Percentiles rank a stretch among this genome's conserved stretches.
phyloP scores from a whole-genome alignment of 1,139 yeast species.

The Magnusiomyces magnusii region DNA sequence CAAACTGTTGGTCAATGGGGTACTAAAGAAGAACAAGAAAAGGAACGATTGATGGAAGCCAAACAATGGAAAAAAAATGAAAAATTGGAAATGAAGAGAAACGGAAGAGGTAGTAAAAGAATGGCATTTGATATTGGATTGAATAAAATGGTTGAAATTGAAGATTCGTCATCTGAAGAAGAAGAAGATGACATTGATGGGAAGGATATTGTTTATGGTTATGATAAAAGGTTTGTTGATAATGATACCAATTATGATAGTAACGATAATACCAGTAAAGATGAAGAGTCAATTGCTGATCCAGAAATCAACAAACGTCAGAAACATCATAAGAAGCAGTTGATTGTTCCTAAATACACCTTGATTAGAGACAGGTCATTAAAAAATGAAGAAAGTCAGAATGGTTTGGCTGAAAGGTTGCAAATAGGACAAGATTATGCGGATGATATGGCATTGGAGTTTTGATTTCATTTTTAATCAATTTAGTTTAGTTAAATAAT shows the following conservation, averaged over 20 bases:
- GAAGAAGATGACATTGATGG: slow-evolving; percentile 17
- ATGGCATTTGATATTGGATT: slow-evolving; percentile 71
- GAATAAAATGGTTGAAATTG: slow-evolving; percentile 55
- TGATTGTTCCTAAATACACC: not conserved
- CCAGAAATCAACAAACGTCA: not conserved
- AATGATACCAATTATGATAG: not conserved
- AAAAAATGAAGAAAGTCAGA: not conserved
- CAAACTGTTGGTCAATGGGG: slow-evolving; percentile 60
- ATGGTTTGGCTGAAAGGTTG: not conserved
- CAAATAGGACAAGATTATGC: not conserved
- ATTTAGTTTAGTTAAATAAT: too few relatives aligned
- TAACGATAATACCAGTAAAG: not conserved
- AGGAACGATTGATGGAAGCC: slow-evolving; percentile 61
- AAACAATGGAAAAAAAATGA: slow-evolving; percentile 49
- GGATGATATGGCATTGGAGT: not conserved
- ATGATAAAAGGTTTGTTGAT: not conserved
- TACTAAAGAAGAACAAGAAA: slow-evolving; percentile 79
- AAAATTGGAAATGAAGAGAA: slow-evolving; percentile 47
- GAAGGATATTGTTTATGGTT: not conserved
- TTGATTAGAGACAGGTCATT: not conserved
- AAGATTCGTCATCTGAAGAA: slow-evolving; percentile 24
- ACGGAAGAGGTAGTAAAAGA: slow-evolving; percentile 67
- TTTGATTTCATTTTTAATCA: not conserved
- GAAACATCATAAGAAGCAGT: slow-evolving; percentile 2
- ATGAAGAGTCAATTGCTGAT: not conserved